Evolutionary conservation across 192 early-diverging fungal species (phyloP).

Genomic region (Gigaspora rosea): DNA sequence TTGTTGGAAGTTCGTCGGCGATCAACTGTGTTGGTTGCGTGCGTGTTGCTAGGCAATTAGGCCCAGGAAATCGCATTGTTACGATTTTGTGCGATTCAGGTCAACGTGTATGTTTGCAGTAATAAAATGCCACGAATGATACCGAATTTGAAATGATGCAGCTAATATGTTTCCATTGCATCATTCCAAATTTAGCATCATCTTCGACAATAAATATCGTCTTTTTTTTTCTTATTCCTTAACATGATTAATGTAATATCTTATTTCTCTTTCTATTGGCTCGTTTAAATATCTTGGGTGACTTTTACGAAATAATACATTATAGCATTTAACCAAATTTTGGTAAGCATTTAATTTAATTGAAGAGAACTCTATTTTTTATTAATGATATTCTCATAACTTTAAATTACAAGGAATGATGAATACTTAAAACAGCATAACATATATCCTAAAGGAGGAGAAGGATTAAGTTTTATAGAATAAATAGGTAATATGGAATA

Average conservation of each 20-base stretch:
- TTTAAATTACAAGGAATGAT: constrained; percentile 44
- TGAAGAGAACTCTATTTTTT: background rate
- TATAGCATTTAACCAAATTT: constrained; percentile 87
- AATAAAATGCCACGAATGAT: background rate
- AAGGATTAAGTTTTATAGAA: constrained; percentile 19
- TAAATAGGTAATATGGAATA: background rate
- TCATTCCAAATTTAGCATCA: background rate
- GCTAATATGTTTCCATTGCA: no score
- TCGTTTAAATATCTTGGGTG: background rate
- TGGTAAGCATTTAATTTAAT: constrained; percentile 56
- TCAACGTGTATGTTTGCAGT: constrained; percentile 49
- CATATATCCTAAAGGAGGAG: constrained; percentile 24
- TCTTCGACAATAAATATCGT: background rate
- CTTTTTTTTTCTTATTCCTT: background rate
- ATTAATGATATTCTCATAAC: background rate
- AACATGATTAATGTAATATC: background rate
- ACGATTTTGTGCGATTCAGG: constrained; percentile 92
- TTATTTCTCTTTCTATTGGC: background rate
- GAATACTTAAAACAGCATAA: constrained; percentile 45
- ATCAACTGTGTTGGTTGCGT: constrained; percentile 93
- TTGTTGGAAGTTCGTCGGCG: constrained; percentile 87
- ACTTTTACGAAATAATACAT: background rate
- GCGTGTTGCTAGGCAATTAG: constrained; percentile 70
- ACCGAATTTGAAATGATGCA: no score
- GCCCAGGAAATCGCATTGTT: constrained; percentile 89